Conservation (phyloP, 768 basidiomycete species). For the Amanita polypyramis region DNA sequence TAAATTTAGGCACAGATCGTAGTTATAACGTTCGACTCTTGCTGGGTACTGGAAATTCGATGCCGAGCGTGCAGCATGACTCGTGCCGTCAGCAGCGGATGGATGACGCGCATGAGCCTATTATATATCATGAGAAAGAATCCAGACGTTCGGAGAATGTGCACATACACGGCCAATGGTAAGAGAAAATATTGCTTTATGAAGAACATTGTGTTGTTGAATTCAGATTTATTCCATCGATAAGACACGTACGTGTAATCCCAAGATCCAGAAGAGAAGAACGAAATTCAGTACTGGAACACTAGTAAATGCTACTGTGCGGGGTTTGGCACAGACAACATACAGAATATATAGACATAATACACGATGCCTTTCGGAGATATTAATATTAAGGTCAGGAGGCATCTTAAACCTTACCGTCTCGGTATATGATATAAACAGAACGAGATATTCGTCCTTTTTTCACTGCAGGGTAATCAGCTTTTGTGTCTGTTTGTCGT, state of each 20-base stretch:
- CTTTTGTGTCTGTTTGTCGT: neutral
- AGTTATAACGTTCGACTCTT: neutral
- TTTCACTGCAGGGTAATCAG: neutral
- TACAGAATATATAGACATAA: conserved; percentile 3
- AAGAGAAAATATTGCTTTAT: neutral
- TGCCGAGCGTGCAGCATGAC: conserved; percentile 1
- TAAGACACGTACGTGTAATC: neutral
- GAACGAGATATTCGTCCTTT: neutral
- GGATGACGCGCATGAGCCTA: conserved; percentile 1
- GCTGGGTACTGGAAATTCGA: neutral
- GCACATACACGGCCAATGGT: neutral
- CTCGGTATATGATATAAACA: conserved; percentile 1
- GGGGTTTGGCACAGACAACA: neutral
- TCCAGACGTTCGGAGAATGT: neutral
- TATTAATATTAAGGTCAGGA: neutral
- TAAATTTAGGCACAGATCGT: neutral
- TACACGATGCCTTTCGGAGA: neutral
- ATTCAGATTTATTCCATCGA: neutral
- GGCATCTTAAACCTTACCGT: conserved; percentile 2
- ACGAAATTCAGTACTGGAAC: neutral
- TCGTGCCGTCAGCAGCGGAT: conserved; percentile 2
- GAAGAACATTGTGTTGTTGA: neutral
- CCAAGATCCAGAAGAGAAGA: neutral
- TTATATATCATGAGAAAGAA: neutral
- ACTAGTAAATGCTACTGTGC: neutral